Evolutionary conservation across 2,329 filamentous ascomycete species (phyloP).

Genomic region (Colletotrichum costaricense): DNA sequence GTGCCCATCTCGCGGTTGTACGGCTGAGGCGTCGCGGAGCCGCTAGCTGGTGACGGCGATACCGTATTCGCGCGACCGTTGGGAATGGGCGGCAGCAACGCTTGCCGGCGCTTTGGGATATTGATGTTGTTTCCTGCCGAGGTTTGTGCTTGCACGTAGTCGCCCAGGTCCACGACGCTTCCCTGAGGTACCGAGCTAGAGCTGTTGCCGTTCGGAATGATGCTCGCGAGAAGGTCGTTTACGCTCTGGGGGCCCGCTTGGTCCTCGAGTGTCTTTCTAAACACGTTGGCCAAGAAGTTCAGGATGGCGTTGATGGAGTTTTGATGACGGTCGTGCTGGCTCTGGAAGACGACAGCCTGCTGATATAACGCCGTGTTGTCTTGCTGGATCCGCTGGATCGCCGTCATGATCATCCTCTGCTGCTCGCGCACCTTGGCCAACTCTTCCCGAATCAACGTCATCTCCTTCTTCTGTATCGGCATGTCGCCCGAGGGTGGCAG

Average conservation of each 20-base stretch:
- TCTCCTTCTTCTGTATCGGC: constrained; percentile 75
- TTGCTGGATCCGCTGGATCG: constrained; percentile 82
- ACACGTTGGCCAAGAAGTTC: constrained; percentile 96
- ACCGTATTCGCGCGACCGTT: constrained; percentile 44
- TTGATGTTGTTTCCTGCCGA: constrained; percentile 50
- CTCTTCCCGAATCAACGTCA: constrained; percentile 82
- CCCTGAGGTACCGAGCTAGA: constrained; percentile 60
- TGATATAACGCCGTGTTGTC: constrained; percentile 91
- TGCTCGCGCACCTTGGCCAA: constrained; percentile 85
- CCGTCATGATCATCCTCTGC: constrained; percentile 85
- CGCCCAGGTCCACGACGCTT: constrained; percentile 71
- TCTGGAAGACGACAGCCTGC: constrained; percentile 90
- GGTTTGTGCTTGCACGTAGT: constrained; percentile 63
- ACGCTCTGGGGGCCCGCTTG: constrained; percentile 81
- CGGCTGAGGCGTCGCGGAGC: constrained; percentile 43
- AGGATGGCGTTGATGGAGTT: constrained; percentile 99
- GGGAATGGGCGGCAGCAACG: constrained; percentile 66
- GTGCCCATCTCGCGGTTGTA: constrained; percentile 61
- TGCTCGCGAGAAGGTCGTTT: constrained; percentile 83
- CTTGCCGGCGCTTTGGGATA: constrained; percentile 63
- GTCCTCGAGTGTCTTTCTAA: constrained; percentile 91
- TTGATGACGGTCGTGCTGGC: constrained; percentile 94
- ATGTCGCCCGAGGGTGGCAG: constrained; percentile 58
- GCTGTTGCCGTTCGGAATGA: constrained; percentile 70
- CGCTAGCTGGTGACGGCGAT: constrained; percentile 40